Conservation (phyloP, 805 yeast genomes). For the Metschnikowia baotianmanensis region DNA sequence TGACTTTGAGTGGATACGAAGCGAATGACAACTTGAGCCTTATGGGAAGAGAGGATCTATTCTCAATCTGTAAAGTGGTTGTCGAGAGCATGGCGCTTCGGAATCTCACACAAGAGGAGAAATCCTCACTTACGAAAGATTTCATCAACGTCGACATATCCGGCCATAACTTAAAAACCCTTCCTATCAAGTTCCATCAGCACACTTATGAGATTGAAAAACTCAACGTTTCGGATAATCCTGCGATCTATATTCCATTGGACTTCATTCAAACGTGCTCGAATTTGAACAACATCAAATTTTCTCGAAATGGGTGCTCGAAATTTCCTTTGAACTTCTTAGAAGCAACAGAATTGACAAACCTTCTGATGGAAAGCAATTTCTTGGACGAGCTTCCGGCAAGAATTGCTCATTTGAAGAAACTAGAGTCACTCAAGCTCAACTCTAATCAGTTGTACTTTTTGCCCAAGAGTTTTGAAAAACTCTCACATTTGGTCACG, state of each 20-base stretch:
- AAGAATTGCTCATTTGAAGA: conserved; percentile 50
- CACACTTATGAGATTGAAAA: conserved; percentile 78
- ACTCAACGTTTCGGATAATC: conserved; percentile 81
- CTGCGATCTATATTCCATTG: conserved; percentile 76
- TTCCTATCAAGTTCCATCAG: conserved; percentile 79
- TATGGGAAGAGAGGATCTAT: conserved; percentile 80
- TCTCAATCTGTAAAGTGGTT: conserved; percentile 77
- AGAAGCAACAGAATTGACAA: conserved; percentile 63
- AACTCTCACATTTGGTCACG: conserved; percentile 50
- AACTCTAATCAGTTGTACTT: conserved; percentile 70
- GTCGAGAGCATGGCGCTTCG: conserved; percentile 62
- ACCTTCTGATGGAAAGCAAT: conserved; percentile 76
- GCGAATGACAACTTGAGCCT: conserved; percentile 74
- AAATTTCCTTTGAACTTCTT: conserved; percentile 72
- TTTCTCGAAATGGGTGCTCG: conserved; percentile 69
- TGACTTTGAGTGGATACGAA: conserved; percentile 74
- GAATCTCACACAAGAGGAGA: conserved; percentile 65
- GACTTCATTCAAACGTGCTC: conserved; percentile 84
- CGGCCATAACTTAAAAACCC: conserved; percentile 72
- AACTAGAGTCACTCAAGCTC: conserved; percentile 58
- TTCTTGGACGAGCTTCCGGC: conserved; percentile 63
- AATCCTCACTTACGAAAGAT: conserved; percentile 60
- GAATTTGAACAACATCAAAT: conserved; percentile 63
- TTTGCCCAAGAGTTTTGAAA: conserved; percentile 61
- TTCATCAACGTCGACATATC: conserved; percentile 71